Percentiles rank a stretch among this genome's conserved stretches.
Evolutionary conservation across 2,329 filamentous ascomycete species (phyloP).

Genomic region (Paraphaeosphaeria minitans): DNA sequence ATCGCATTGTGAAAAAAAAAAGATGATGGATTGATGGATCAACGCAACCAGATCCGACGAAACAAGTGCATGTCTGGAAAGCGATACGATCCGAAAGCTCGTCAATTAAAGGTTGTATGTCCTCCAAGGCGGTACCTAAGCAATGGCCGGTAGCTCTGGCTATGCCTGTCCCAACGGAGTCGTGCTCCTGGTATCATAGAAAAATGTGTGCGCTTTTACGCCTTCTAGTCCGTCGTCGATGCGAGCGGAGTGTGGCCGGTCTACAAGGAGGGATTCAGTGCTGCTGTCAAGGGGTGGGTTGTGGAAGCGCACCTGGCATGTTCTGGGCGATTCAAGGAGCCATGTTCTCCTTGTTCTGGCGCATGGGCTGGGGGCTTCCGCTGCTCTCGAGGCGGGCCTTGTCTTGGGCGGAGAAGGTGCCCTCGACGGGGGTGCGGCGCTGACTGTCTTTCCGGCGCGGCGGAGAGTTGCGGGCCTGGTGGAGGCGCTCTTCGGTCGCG

Average conservation of each 20-base stretch:
- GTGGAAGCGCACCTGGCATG: slow-evolving; percentile 41
- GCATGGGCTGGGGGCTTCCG: slow-evolving; percentile 28
- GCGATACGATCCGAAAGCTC: slow-evolving; percentile 1
- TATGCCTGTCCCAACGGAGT: neutral
- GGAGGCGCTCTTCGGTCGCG: slow-evolving; percentile 81
- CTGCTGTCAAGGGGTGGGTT: slow-evolving; percentile 36
- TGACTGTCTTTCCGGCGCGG: slow-evolving; percentile 38
- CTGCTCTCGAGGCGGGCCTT: slow-evolving; percentile 27
- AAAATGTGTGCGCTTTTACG: neutral
- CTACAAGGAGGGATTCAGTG: slow-evolving; percentile 46
- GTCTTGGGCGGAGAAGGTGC: slow-evolving; percentile 34
- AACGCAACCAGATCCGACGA: neutral
- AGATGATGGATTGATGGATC: neutral
- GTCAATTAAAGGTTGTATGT: slow-evolving; percentile 13
- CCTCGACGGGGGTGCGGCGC: slow-evolving; percentile 31
- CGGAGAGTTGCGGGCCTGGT: slow-evolving; percentile 41
- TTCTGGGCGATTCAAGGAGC: slow-evolving; percentile 18
- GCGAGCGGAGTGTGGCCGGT: slow-evolving; percentile 34
- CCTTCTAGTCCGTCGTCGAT: slow-evolving; percentile 17
- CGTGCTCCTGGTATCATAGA: slow-evolving; percentile 9
- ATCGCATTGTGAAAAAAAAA: neutral
- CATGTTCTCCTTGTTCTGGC: slow-evolving; percentile 17
- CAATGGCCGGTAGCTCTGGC: slow-evolving; percentile 4
- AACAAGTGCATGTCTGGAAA: slow-evolving; percentile 1
- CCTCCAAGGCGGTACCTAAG: slow-evolving; percentile 3